Conservation (phyloP, 2,329 filamentous ascomycete genomes). For the Aspergillus costaricaensis region DNA sequence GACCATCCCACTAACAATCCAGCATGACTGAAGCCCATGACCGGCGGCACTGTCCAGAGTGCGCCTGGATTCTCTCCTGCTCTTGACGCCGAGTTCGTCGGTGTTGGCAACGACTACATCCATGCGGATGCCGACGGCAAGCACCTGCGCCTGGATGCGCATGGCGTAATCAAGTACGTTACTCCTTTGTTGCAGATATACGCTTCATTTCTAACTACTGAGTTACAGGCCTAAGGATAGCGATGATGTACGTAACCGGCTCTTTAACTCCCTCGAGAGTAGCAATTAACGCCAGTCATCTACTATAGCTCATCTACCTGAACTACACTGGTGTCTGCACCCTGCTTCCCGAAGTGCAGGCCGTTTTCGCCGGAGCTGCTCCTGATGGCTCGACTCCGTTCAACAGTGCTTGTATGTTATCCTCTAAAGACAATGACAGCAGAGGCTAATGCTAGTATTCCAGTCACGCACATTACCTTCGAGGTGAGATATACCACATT, state of each 20-base stretch:
- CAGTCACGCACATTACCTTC: constrained; percentile 42
- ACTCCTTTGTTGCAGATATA: not conserved
- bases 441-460: constrained; percentile 7
- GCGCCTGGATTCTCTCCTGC: constrained; percentile 38
- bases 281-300: not conserved
- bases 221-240: constrained; percentile 34
- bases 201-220: constrained; percentile 9
- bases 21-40: constrained; percentile 38
- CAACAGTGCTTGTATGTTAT: constrained; percentile 42
- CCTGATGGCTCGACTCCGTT: constrained; percentile 40
- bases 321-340: constrained; percentile 45
- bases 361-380: constrained; percentile 36
- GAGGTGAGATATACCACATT: constrained; percentile 29
- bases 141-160: constrained; percentile 44
- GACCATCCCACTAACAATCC: not conserved
- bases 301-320: constrained; percentile 37
- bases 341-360: constrained; percentile 34
- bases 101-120: constrained; percentile 47
- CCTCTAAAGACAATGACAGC: not conserved
- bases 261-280: not conserved
- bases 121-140: constrained; percentile 43
- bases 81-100: constrained; percentile 41
- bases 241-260: constrained; percentile 30
- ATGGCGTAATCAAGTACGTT: constrained; percentile 43
- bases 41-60: constrained; percentile 38